A percentile compares a stretch with the other conserved stretches of the same genome.
phyloP scores from a whole-genome alignment of 1,139 yeast species.

The Saccharomyces hybrid region DNA sequence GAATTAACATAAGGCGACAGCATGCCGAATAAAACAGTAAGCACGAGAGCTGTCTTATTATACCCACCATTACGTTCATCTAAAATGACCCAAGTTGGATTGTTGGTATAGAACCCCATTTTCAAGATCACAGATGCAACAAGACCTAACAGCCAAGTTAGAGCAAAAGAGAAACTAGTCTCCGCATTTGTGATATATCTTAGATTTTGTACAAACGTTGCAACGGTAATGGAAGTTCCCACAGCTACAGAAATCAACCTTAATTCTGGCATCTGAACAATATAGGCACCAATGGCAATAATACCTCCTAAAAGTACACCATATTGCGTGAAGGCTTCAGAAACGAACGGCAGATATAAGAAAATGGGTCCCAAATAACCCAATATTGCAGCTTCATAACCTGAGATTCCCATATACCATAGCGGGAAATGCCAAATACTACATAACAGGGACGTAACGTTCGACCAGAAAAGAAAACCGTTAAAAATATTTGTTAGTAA shows the following conservation, averaged over 20 bases:
- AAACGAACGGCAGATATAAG: slow-evolving; percentile 49
- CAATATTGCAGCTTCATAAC: slow-evolving; percentile 71
- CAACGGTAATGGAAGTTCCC: slow-evolving; percentile 57
- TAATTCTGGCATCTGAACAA: slow-evolving; percentile 55
- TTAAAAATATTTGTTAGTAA: slow-evolving; percentile 44
- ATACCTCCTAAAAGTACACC: slow-evolving; percentile 52
- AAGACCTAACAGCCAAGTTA: slow-evolving; percentile 66
- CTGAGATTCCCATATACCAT: slow-evolving; percentile 97
- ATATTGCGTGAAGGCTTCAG: slow-evolving; percentile 41
- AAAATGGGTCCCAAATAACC: slow-evolving; percentile 53
- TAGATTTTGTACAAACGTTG: slow-evolving; percentile 57
- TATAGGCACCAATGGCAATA: slow-evolving; percentile 70
- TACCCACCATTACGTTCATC: slow-evolving; percentile 79
- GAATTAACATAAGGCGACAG: slow-evolving; percentile 37
- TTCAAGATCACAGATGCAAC: slow-evolving; percentile 67
- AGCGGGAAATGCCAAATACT: slow-evolving; percentile 95
- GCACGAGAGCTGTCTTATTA: slow-evolving; percentile 59
- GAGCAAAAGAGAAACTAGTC: slow-evolving; percentile 35
- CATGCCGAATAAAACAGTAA: slow-evolving; percentile 60
- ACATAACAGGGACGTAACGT: slow-evolving; percentile 67
- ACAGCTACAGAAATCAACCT: slow-evolving; percentile 59
- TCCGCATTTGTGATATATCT: slow-evolving; percentile 37
- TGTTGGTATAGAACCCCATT: slow-evolving; percentile 70
- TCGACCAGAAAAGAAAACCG: slow-evolving; percentile 77
- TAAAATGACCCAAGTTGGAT: slow-evolving; percentile 96